Percentiles rank a stretch among this genome's conserved stretches.
These are phyloP conservation scores for Fraxinus quadrangulata DNA, from an alignment of 257 asterid species.

Conservation along the genomic window DNA sequence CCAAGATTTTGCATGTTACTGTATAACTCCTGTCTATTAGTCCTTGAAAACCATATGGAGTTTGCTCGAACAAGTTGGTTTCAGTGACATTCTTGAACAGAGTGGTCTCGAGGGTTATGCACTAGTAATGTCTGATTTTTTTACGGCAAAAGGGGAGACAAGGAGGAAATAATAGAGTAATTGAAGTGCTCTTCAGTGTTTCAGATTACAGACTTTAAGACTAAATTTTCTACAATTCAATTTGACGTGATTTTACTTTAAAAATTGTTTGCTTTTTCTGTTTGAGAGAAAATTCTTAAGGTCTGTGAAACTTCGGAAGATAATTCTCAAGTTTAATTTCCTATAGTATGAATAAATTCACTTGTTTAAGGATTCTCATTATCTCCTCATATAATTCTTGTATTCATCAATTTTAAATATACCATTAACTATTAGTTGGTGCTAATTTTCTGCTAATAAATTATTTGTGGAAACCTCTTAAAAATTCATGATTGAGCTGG, in stretches of 20 bases:
- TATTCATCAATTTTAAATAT: background rate
- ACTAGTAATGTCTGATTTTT: background rate
- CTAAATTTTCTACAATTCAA: background rate
- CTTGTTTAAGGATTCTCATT: slow-evolving; percentile 13
- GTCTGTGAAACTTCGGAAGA: background rate
- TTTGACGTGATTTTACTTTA: background rate
- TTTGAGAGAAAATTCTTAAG: background rate
- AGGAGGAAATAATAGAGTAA: background rate
- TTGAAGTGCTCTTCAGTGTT: background rate
- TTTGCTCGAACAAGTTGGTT: background rate
- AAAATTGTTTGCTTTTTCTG: background rate
- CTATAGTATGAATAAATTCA: background rate
- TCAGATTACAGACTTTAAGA: background rate
- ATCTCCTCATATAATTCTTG: background rate
- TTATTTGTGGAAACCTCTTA: background rate
- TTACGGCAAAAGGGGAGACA: background rate
- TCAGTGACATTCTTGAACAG: background rate
- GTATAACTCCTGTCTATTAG: background rate
- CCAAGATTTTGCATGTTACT: background rate
- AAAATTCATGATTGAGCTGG: background rate
- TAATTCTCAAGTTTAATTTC: background rate
- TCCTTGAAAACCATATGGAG: background rate
- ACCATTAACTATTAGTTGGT: background rate
- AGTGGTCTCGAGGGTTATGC: background rate
- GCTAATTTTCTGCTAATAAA: background rate